Evolutionary conservation across 2,329 filamentous ascomycete species (phyloP).

Genomic region (Aspergillus sojae): DNA sequence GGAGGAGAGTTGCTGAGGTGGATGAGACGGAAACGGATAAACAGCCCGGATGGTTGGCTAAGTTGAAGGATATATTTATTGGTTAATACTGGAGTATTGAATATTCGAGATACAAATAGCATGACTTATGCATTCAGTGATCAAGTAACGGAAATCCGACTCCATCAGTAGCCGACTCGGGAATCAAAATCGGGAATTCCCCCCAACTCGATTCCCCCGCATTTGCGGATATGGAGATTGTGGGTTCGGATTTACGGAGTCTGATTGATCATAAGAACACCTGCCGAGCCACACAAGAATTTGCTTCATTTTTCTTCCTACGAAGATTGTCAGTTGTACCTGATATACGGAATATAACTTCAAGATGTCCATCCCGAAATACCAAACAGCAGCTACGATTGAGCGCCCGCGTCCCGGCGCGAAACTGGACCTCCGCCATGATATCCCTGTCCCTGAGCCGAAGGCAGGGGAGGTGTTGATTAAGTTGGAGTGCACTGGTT

Average conservation of each 20-base stretch:
- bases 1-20: slow-evolving; percentile 29
- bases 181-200: too few species aligned
- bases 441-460: slow-evolving; percentile 36
- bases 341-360: neutral
- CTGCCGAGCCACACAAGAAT: too few species aligned
- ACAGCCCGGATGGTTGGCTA: slow-evolving; percentile 19
- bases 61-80: slow-evolving; percentile 26
- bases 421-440: slow-evolving; percentile 38
- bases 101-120: too few species aligned
- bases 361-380: neutral
- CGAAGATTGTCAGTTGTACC: too few species aligned
- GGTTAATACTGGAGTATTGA: slow-evolving; percentile 16
- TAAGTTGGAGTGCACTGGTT: slow-evolving; percentile 44
- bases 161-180: too few species aligned
- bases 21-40: slow-evolving; percentile 22
- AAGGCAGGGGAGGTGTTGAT: slow-evolving; percentile 39
- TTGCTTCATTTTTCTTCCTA: too few species aligned
- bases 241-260: neutral
- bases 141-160: too few species aligned
- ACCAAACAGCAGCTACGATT: slow-evolving; percentile 23
- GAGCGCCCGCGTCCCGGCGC: slow-evolving; percentile 38
- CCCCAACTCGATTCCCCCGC: neutral
- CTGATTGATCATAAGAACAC: neutral
- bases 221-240: neutral
- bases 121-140: too few species aligned